These are phyloP conservation scores for Talaromyces sp. DNA, from an alignment of 2,329 filamentous ascomycete species.

Conservation along the genomic window DNA sequence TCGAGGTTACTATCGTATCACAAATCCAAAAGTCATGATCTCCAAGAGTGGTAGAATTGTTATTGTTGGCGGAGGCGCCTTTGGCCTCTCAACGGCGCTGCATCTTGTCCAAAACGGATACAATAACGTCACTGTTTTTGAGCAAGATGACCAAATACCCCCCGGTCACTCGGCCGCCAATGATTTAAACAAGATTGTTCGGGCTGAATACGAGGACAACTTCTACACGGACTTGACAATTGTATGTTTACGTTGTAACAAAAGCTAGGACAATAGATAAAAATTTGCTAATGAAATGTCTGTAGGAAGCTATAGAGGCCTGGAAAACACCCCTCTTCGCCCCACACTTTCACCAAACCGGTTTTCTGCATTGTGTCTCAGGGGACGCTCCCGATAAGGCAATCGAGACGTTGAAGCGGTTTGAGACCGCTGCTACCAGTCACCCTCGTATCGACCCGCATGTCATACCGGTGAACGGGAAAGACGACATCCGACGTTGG, in stretches of 20 bases:
- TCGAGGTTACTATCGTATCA: not conserved
- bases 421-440: not conserved
- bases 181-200: constrained; percentile 59
- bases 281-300: not conserved
- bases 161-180: constrained; percentile 53
- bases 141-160: constrained; percentile 40
- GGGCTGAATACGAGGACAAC: constrained; percentile 55
- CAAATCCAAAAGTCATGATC: not conserved
- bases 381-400: constrained; percentile 43
- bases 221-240: constrained; percentile 52
- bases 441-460: not conserved
- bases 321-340: constrained; percentile 53
- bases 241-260: not conserved
- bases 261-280: not conserved
- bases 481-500: not conserved
- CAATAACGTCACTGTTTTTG: constrained; percentile 45
- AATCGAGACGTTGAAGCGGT: not conserved
- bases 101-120: constrained; percentile 45
- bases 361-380: constrained; percentile 50
- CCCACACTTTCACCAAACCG: constrained; percentile 50
- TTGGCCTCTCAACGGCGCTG: constrained; percentile 33
- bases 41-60: constrained; percentile 16
- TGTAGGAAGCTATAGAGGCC: constrained; percentile 46
- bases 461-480: not conserved
- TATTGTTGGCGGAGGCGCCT: constrained; percentile 25